phyloP scores from a whole-genome alignment of 2,329 filamentous ascomycete species.

The Pseudogymnoascus sp. region DNA sequence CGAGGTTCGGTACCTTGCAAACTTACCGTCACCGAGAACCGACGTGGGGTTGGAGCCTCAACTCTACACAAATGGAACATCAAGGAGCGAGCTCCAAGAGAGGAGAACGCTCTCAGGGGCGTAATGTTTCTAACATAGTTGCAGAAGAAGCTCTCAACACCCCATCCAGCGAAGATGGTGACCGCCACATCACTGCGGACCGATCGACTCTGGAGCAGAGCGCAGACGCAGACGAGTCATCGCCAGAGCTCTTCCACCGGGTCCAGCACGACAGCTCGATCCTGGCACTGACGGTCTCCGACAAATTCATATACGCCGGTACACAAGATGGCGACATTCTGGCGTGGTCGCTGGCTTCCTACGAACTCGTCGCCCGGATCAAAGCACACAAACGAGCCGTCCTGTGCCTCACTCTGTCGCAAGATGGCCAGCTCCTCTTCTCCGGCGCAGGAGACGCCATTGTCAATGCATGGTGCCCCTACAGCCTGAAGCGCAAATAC shows the following conservation, averaged over 20 bases:
- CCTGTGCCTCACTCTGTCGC: conserved; percentile 71
- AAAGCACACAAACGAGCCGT: conserved; percentile 90
- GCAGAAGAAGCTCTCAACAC: background rate
- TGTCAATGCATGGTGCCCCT: conserved; percentile 86
- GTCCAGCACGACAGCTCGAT: conserved; percentile 71
- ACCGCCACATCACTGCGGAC: background rate
- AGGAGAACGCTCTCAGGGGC: background rate
- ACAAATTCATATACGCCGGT: conserved; percentile 78
- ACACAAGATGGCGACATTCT: conserved; percentile 91
- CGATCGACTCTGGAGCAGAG: background rate
- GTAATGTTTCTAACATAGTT: background rate
- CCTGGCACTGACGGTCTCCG: conserved; percentile 71
- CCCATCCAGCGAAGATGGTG: background rate
- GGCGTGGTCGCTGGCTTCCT: conserved; percentile 83
- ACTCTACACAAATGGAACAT: conserved; percentile 2
- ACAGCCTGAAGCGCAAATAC: conserved; percentile 66
- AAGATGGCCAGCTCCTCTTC: conserved; percentile 66
- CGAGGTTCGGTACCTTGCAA: conserved; percentile 1
- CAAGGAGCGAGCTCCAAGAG: conserved; percentile 1
- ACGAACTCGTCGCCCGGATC: conserved; percentile 67
- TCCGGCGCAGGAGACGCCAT: conserved; percentile 90
- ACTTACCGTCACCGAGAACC: background rate
- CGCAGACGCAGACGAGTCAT: conserved; percentile 5
- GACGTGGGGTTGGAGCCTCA: background rate
- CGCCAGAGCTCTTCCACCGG: conserved; percentile 62